These are phyloP conservation scores for Secale cereale DNA, from an alignment of 176 grass and related monocot species.

Conservation along the genomic window DNA sequence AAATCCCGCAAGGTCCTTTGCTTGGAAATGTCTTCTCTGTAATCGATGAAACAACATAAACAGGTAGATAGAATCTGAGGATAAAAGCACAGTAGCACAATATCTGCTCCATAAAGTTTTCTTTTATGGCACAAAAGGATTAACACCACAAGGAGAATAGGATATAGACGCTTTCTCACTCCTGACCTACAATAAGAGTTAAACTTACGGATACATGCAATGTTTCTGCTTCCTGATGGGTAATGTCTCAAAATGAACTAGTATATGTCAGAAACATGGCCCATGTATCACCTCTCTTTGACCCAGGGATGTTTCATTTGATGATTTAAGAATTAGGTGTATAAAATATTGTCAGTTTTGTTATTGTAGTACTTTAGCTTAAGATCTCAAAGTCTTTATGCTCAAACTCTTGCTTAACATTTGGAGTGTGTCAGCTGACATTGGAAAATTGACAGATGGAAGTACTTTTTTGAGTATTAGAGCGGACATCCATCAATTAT, in stretches of 20 bases:
- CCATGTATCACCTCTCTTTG: not conserved
- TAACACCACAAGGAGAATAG: not conserved
- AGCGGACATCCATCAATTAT: not conserved
- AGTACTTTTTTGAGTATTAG: not conserved
- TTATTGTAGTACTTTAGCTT: not conserved
- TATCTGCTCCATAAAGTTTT: not conserved
- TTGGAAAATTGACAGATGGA: not conserved
- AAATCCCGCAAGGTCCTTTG: slow-evolving; percentile 59
- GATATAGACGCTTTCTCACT: not conserved
- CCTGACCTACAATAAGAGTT: slow-evolving; percentile 15
- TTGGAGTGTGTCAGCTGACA: not conserved
- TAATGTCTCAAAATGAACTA: slow-evolving; percentile 12
- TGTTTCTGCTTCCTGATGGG: not conserved
- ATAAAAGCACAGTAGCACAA: not conserved
- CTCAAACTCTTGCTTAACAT: not conserved
- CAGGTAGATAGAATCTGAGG: not conserved
- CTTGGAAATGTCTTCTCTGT: slow-evolving; percentile 70
- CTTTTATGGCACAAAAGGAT: not conserved
- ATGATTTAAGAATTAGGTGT: not conserved
- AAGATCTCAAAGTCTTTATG: not conserved
- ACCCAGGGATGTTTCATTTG: not conserved
- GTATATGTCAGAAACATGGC: not conserved
- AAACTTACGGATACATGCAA: not conserved
- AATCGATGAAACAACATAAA: not conserved
- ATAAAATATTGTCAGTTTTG: not conserved